Conservation (phyloP, 495 filamentous ascomycete species). For the Amniculicola lignicola region DNA sequence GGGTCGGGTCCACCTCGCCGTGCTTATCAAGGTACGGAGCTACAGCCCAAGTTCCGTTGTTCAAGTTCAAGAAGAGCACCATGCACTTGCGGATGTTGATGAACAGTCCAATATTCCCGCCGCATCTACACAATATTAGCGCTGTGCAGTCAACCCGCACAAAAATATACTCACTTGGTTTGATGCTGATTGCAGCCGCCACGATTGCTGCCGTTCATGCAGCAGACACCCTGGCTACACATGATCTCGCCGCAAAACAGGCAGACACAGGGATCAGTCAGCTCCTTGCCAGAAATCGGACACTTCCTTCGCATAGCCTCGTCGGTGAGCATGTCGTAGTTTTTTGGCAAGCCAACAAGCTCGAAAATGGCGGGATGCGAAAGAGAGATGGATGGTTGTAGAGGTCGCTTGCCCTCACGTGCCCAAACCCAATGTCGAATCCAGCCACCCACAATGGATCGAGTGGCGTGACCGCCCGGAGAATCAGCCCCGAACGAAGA, state of each 20-base stretch:
- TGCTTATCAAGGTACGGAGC: slow-evolving; percentile 95
- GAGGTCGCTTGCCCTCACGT: slow-evolving; percentile 30
- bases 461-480: slow-evolving; percentile 38
- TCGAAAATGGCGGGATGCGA: slow-evolving; percentile 91
- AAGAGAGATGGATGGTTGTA: slow-evolving; percentile 46
- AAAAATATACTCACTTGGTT: slow-evolving; percentile 61
- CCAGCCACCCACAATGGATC: slow-evolving; percentile 71
- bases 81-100: slow-evolving; percentile 95
- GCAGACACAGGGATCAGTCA: slow-evolving; percentile 85
- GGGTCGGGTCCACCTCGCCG: slow-evolving; percentile 84
- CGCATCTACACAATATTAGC: slow-evolving; percentile 58
- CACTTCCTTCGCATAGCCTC: slow-evolving; percentile 83
- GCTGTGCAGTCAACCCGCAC: neutral
- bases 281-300: slow-evolving; percentile 82
- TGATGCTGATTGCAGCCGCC: slow-evolving; percentile 91
- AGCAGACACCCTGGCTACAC: slow-evolving; percentile 91
- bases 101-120: slow-evolving; percentile 82
- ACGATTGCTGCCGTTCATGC: slow-evolving; percentile 63
- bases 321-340: slow-evolving; percentile 88
- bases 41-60: slow-evolving; percentile 76
- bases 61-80: slow-evolving; percentile 76
- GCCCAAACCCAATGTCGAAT: slow-evolving; percentile 57
- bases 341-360: slow-evolving; percentile 84
- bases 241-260: slow-evolving; percentile 95
- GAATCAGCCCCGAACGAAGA: slow-evolving; percentile 40